Evolutionary conservation across 768 basidiomycete species (phyloP).

Genomic region (Rubroboletus satanas): DNA sequence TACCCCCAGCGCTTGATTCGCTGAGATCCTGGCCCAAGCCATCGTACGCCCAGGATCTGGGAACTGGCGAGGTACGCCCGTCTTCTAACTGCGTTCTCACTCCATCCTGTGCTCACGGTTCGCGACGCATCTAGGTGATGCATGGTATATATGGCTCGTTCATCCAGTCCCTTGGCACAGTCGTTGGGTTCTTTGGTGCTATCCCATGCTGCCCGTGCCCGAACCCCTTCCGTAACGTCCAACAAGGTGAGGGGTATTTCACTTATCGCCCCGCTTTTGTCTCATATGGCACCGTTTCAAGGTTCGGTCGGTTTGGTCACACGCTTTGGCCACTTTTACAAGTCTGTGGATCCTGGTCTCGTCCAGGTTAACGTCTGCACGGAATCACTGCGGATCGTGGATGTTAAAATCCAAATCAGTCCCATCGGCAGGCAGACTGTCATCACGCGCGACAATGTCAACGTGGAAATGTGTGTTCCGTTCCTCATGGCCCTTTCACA

Average conservation of each 20-base stretch:
- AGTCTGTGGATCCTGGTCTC: constrained; percentile 89
- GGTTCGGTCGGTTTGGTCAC: constrained; percentile 89
- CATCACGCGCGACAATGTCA: constrained; percentile 95
- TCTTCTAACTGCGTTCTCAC: not conserved
- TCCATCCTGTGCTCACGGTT: not conserved
- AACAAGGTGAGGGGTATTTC: constrained; percentile 55
- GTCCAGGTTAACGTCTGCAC: constrained; percentile 94
- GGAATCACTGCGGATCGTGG: constrained; percentile 79
- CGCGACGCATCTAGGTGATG: constrained; percentile 45
- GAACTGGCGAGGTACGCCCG: constrained; percentile 49
- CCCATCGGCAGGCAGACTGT: constrained; percentile 84
- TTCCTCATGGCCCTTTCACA: not conserved
- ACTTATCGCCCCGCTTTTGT: constrained; percentile 3
- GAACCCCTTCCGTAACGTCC: constrained; percentile 81
- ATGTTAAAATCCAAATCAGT: constrained; percentile 95
- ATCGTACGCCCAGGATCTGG: constrained; percentile 89
- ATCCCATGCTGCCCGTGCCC: constrained; percentile 82
- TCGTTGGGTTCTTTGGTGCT: constrained; percentile 68
- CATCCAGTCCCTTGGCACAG: constrained; percentile 63
- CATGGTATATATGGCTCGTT: constrained; percentile 87
- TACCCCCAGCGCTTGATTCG: not conserved
- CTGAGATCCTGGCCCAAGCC: constrained; percentile 46
- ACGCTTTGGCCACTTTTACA: constrained; percentile 95
- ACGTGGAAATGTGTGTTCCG: constrained; percentile 72
- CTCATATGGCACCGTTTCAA: constrained; percentile 29